Conservation (phyloP, 164 flowering plant genomes). For the Dillenia turbinata region DNA sequence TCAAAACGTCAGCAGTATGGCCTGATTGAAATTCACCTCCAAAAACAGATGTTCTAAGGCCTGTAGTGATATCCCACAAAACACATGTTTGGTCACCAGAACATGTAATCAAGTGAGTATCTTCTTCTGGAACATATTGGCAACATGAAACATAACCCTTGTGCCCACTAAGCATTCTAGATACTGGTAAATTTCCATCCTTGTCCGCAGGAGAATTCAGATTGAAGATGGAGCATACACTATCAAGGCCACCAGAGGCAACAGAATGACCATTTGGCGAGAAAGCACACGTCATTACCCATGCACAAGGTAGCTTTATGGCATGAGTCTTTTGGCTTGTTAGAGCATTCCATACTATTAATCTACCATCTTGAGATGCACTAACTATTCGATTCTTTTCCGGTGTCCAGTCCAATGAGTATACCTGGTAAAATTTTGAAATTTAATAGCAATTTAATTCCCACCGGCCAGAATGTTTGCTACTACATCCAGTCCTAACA, state of each 20-base stretch:
- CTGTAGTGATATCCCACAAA: conserved; percentile 94
- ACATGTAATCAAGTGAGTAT: conserved; percentile 78
- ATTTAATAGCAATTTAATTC: too few species aligned
- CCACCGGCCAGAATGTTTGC: too few species aligned
- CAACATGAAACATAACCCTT: conserved; percentile 93
- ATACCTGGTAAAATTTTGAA: conserved; percentile 45
- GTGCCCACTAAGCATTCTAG: conserved; percentile 81
- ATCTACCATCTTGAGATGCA: conserved; percentile 95
- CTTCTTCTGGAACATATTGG: conserved; percentile 91
- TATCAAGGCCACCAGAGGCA: conserved; percentile 97
- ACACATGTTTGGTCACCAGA: conserved; percentile 97
- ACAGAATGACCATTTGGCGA: conserved; percentile 94
- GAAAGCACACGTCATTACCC: conserved; percentile 99
- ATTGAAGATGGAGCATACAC: conserved; percentile 87
- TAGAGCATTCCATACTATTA: conserved; percentile 95
- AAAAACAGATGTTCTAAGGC: conserved; percentile 85
- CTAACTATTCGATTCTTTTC: conserved; percentile 91
- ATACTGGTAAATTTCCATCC: conserved; percentile 75
- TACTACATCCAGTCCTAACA: too few species aligned
- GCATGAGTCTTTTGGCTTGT: conserved; percentile 99
- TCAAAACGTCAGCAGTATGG: conserved; percentile 86
- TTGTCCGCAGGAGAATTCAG: conserved; percentile 75
- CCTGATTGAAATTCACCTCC: conserved; percentile 99
- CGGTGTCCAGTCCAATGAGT: conserved; percentile 89
- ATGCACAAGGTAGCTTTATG: conserved; percentile 92